Base-by-base conservation (phyloP, 1,139 yeast genomes). In the Yamadazyma jaroonii region DNA sequence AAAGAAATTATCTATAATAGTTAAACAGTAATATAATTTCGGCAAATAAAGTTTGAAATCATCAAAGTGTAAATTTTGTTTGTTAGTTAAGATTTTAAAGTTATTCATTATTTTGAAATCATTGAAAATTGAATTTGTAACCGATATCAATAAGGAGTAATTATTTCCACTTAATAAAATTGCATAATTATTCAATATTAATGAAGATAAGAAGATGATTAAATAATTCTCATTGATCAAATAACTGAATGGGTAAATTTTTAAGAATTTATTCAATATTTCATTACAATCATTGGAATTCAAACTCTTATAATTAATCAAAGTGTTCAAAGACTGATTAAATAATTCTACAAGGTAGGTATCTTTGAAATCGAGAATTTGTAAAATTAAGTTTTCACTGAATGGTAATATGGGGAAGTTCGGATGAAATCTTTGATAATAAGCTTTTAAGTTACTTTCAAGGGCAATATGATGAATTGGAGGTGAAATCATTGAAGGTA, bases 401-500 rank as follows among this genome's bases (percentile, higher is more conserved):
- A 72, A 58, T 1, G 86, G 83, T 17, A 83, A 61, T 0, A 82
- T 61, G 6, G 88, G 86, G 51, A 80, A 74, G 21, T 66, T 68
- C 1, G 58, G 51, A 50, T 82, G 88, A 46, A 79, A 68, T 37
- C 66, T 72, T 22, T 67, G 57, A 51, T 79, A 82, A 50, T 82
- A 82, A 3, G 53, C 39, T 22, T 53, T 50, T 25, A 68, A 44
- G 40, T 40, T 40, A 17, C 20, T 32, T 29, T 34, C 36, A 24
- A 34, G 21, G 10, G 25, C 9, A 12, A 22, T 12, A n/a, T 23
- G 22, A 12, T 22, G 28, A 6, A 22, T 9, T 14, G 26, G 13
- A 9, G 33, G 33, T 22, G 33, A 31, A n/a, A 22, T 9, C 15
- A 20, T 31, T 12, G 33, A 31, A 11, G 27, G n/a, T 3, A 25